Conservation (phyloP, 78 protist genomes). For the Planoprotostelium fungivorum region DNA sequence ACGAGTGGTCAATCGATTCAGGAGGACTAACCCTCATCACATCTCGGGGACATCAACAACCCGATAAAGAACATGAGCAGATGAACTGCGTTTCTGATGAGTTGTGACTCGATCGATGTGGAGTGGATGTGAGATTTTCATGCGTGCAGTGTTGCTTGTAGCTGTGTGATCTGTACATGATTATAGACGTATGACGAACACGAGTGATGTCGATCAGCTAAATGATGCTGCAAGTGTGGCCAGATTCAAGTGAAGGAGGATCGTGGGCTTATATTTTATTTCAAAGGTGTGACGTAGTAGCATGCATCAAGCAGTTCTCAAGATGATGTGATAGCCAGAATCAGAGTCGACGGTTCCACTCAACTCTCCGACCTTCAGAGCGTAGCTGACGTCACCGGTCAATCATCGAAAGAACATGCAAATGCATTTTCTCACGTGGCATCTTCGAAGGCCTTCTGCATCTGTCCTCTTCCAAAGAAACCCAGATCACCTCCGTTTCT, state of each 20-base stretch:
- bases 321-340: slow-evolving; percentile 82
- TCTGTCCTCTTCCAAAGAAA: slow-evolving; percentile 72
- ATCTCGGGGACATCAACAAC: neutral
- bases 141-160: too few species aligned
- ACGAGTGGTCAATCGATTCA: neutral
- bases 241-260: neutral
- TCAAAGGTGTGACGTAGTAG: too few species aligned
- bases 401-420: neutral
- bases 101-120: too few species aligned
- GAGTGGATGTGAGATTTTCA: too few species aligned
- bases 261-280: neutral
- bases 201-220: too few species aligned
- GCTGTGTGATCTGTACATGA: too few species aligned
- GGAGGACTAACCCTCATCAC: neutral
- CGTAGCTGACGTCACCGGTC: slow-evolving; percentile 8
- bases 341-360: slow-evolving; percentile 68
- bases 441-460: slow-evolving; percentile 73
- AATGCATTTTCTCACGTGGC: slow-evolving; percentile 17
- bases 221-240: too few species aligned
- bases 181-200: too few species aligned
- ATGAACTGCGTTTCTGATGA: too few species aligned
- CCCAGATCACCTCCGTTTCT: slow-evolving; percentile 73
- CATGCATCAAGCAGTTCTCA: slow-evolving; percentile 41
- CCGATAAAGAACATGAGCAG: too few species aligned
- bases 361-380: slow-evolving; percentile 72